Base-by-base conservation (phyloP, 805 yeast species). In the Wickerhamomyces rabaulensis region DNA sequence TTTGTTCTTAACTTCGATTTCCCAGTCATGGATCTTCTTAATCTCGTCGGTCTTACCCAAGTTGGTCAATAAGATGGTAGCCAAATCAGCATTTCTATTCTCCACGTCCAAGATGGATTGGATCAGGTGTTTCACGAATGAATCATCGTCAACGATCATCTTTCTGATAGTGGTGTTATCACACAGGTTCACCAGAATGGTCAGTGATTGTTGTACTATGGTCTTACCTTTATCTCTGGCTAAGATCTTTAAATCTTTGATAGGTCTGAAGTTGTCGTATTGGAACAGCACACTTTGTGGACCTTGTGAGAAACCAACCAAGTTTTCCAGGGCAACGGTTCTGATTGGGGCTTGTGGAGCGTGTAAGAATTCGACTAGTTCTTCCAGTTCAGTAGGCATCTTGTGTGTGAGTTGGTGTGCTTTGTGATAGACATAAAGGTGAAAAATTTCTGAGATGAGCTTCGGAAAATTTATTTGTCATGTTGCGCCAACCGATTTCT, bases 51-150 rank as follows among this genome's bases (percentile, higher is more conserved):
- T 80, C 58, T 91, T 89, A 19, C 96, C 92, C 57, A 94, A 62
- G 62, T 94, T 94, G 23, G 96, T 81, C 54, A 94, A 74, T 48
- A 94, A 70, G 52, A 94, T 91, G 59, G 91, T 80, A 76, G 81
- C 83, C 52, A 89, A 74, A 56, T 90, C 97, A 6, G 95, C 87
- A 62, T 82, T 80, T 23, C 75, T 61, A 60, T 88, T 85, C 7
- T 71, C 70, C 33, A 80, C 64, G 47, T 76, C 79, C 51, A 79
- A 65, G 35, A 84, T 74, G 45, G 74, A 69, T 44, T 70, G 65
- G 15, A 76, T 64, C 44, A 86, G 58, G 57, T 58, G 77, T 52
- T 67, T 70, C 50, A 74, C 49, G 61, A 82, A 88, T 9, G 69
- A 69, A 15, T 67, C 70, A 62, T 92, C 96, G 23, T 77, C 73